phyloP scores from a whole-genome alignment of 164 flowering plant genomes.

The Akebia trifoliata region DNA sequence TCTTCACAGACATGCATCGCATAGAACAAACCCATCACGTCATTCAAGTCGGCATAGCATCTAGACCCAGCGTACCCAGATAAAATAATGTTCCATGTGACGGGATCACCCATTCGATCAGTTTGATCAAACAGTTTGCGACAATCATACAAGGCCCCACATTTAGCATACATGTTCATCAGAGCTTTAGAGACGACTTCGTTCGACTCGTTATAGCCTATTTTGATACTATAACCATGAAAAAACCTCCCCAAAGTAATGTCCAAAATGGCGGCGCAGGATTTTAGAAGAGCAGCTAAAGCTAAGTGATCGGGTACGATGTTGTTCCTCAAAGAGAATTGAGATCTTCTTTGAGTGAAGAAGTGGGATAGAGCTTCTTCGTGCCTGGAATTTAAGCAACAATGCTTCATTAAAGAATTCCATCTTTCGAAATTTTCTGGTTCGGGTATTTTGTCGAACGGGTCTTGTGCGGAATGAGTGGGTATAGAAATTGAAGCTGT shows the following conservation, averaged over 20 bases:
- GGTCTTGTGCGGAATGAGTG: background rate
- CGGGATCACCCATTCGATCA: constrained; percentile 37
- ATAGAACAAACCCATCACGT: constrained; percentile 40
- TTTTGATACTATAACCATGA: constrained; percentile 46
- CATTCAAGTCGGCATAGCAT: constrained; percentile 14
- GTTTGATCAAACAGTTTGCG: constrained; percentile 38
- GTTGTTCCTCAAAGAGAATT: background rate
- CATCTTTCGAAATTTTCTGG: constrained; percentile 13
- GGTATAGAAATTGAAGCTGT: background rate
- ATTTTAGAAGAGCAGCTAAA: constrained; percentile 49
- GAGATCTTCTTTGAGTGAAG: too few relatives aligned
- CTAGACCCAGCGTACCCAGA: constrained; percentile 51
- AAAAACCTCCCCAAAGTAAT: constrained; percentile 43
- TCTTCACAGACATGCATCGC: constrained; percentile 31
- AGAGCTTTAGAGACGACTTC: constrained; percentile 44
- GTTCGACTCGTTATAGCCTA: constrained; percentile 41
- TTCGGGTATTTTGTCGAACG: constrained; percentile 13
- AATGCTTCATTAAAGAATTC: constrained; percentile 13
- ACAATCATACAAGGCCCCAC: constrained; percentile 42
- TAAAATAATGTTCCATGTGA: constrained; percentile 65
- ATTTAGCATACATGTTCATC: constrained; percentile 81
- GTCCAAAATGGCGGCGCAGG: constrained; percentile 43
- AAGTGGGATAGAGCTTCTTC: too few relatives aligned
- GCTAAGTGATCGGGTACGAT: constrained; percentile 26
- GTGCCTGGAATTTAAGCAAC: constrained; percentile 12